A percentile compares a stretch with the other conserved stretches of the same genome.
phyloP scores from a whole-genome alignment of 73 alveolate species.

The Blepharisma stoltei region DNA sequence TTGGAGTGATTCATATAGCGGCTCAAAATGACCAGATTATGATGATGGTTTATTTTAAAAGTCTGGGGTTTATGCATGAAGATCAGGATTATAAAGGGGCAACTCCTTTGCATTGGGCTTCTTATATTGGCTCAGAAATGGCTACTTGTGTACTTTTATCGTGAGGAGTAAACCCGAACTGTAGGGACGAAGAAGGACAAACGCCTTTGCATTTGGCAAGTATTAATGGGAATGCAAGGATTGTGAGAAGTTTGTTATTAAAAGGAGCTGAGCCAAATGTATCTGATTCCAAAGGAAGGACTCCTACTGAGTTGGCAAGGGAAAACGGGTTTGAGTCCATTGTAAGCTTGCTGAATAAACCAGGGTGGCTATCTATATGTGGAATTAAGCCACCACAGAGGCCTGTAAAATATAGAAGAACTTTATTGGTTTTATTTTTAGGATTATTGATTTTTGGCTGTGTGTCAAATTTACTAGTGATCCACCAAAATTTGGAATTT shows the following conservation, averaged over 20 bases:
- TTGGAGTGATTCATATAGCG: slow-evolving; percentile 86
- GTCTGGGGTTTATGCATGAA: slow-evolving; percentile 43
- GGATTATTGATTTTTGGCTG: background rate
- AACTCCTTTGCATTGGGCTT: slow-evolving; percentile 66
- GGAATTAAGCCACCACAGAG: slow-evolving; percentile 35
- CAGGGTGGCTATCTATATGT: slow-evolving; percentile 23
- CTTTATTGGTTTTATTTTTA: slow-evolving; percentile 33
- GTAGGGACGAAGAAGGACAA: slow-evolving; percentile 49
- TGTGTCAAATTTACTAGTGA: background rate
- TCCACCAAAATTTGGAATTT: background rate
- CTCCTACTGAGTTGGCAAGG: slow-evolving; percentile 51
- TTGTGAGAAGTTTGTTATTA: slow-evolving; percentile 58
- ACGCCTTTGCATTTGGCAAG: slow-evolving; percentile 67
- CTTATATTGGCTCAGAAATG: slow-evolving; percentile 49
- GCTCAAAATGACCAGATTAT: slow-evolving; percentile 88
- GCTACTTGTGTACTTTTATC: slow-evolving; percentile 52
- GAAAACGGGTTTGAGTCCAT: slow-evolving; percentile 42
- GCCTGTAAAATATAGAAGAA: slow-evolving; percentile 24
- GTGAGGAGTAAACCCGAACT: slow-evolving; percentile 48
- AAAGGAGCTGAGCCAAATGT: slow-evolving; percentile 64
- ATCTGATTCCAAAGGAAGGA: slow-evolving; percentile 52
- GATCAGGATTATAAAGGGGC: slow-evolving; percentile 52
- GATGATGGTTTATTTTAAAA: slow-evolving; percentile 58
- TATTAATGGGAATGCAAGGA: slow-evolving; percentile 52
- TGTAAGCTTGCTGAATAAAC: slow-evolving; percentile 22